Evolutionary conservation across 192 early-diverging fungal species (phyloP), one percentile per base, ranked within the genome.

Genomic region (Coemansia sp.): DNA sequence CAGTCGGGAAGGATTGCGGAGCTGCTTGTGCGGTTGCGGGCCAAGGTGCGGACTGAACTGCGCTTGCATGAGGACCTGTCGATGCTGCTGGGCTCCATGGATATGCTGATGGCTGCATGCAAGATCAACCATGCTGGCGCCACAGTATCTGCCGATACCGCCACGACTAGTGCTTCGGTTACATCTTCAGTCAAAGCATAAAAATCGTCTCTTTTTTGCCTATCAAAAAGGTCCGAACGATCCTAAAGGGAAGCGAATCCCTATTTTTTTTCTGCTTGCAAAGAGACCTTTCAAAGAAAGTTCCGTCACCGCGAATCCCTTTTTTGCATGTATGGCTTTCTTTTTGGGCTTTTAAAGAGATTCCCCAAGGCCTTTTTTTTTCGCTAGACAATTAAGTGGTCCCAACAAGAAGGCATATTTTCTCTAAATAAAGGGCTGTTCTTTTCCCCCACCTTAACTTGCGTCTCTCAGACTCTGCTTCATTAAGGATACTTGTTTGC

Each of bases 1-100:
- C 87, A 93, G 65, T 93, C 93, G 5, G 81, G 82, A 5, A 50
- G 88, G 9, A 87, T 96, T 35, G 88, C 91, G 37, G 90, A 94
- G 31, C 67, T 93, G 52, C 72, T 97, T 43, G 16, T 64, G 31
- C 81, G 81, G 23, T 59, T 98, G 37, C 65, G 78, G 19, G 55
- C 58, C 18, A 94, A 95, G 80, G 85, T 97, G 6, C 74, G 80
- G 21, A 18, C 59, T n/a, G 94, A 98, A 70, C 68, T 97, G 49
- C 73, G 79, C 6, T 44, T 92, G 58, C 92, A 96, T 57, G 81
- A 90, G 66, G 83, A 90, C 28, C 53, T 96, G 50, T 54, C 68
- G n/a, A 78, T 91, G 63, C 81, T 88, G 15, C 65, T 96, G 55
- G 94, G 92, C 38, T 82, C 90, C 18, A 79, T 97, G 81, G 89